Base-by-base conservation (phyloP, 139 green algal genomes). In the Chlorella sp. region DNA sequence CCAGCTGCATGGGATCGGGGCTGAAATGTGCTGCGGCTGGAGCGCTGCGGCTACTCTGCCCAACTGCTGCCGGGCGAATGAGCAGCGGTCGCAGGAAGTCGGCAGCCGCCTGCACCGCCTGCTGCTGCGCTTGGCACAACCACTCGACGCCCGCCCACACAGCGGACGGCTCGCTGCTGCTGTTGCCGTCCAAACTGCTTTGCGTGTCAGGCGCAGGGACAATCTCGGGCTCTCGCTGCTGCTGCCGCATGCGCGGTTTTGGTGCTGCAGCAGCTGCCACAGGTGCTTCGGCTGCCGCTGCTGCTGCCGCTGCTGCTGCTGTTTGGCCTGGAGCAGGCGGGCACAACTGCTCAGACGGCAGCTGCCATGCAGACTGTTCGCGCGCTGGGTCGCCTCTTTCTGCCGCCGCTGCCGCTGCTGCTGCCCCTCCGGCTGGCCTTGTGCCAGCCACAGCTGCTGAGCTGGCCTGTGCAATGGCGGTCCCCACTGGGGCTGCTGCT, bases 61-160 rank as follows among this genome's bases (percentile, higher is more conserved):
- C 16, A 2, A 3, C 51, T 3, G 51, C 51, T 20, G 51, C 13
- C 22, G 51, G 14, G 51, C 14, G 51, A 3, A 41, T 30, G 32
- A 84, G 64, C 79, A 84, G 79, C n/a, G 79, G 43, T 14, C 34
- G 41, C 79, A 84, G 43, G 3, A 76, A 13, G 32, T 64, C 43
- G 30, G 44, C 32, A 7, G 54, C 32, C 28, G 28, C 28, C 7
- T 75, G 64, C 30, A 58, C 54, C 28, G 43, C 78, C 62, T 64
- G 78, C 60, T 60, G 58, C 64, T 76, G 64, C 40, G 64, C 62
- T n/a, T 32, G 79, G 36, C 30, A 67, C 41, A 84, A 64, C 79
- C 79, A 84, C 43, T 48, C 65, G 36, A 76, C 8, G 22, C 40
- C 70, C 1, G 70, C 22, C 13, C 17, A 22, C 70, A 56, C 8